A percentile compares a stretch with the other conserved stretches of the same genome.
Conservation (phyloP, 2,329 filamentous ascomycete species). For the Parastagonospora avenae region DNA sequence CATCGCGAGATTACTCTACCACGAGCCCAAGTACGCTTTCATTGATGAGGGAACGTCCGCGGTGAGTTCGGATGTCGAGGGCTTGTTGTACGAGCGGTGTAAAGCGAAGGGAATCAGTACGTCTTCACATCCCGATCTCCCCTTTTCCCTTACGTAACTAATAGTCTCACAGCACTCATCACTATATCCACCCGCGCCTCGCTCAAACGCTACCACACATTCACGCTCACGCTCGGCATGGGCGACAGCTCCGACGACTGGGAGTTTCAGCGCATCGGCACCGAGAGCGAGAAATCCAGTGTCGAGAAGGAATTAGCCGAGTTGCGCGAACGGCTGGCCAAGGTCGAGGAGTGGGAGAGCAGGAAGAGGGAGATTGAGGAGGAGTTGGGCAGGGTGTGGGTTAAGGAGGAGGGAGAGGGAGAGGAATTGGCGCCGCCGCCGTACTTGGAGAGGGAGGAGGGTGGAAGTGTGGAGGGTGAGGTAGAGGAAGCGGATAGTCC, state of each 20-base stretch:
- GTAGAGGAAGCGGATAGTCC: background rate
- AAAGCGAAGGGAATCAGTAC: slow-evolving; percentile 93
- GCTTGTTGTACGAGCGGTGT: slow-evolving; percentile 86
- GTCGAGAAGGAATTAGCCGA: slow-evolving; percentile 91
- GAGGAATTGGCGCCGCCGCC: slow-evolving; percentile 46
- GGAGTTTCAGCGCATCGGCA: slow-evolving; percentile 93
- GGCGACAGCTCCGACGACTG: slow-evolving; percentile 84
- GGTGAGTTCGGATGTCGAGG: slow-evolving; percentile 92
- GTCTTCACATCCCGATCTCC: slow-evolving; percentile 43
- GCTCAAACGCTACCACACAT: slow-evolving; percentile 94
- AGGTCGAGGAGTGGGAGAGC: slow-evolving; percentile 83
- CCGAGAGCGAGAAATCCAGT: slow-evolving; percentile 87
- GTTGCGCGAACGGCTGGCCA: slow-evolving; percentile 75
- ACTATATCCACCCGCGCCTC: slow-evolving; percentile 95
- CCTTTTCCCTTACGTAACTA: background rate
- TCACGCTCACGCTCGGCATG: slow-evolving; percentile 81
- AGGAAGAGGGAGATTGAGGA: slow-evolving; percentile 79
- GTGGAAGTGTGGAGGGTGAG: background rate
- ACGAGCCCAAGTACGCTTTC: slow-evolving; percentile 92
- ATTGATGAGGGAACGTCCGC: slow-evolving; percentile 96
- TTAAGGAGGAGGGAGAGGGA: slow-evolving; percentile 47
- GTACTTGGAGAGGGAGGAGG: slow-evolving; percentile 34
- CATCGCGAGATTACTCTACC: slow-evolving; percentile 88
- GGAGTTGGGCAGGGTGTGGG: slow-evolving; percentile 72
- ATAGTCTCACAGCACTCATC: slow-evolving; percentile 68